Evolutionary conservation across 1,284 basidiomycete genomes (phyloP).

Genomic region (Malassezia caprae): DNA sequence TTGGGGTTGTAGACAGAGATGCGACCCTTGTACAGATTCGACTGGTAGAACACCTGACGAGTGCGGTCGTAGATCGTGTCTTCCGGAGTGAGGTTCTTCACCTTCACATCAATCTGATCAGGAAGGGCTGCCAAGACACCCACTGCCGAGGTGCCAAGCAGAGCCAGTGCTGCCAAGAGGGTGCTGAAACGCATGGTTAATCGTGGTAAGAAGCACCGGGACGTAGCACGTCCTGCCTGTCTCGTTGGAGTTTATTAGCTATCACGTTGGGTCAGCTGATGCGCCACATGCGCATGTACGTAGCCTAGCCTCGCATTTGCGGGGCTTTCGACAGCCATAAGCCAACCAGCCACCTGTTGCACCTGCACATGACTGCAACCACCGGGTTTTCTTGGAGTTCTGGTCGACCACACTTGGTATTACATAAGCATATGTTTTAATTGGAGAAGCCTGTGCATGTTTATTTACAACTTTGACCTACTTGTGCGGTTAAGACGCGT

Average conservation of each 20-base stretch:
- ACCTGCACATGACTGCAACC: background rate
- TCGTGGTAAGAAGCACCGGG: background rate
- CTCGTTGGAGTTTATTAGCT: background rate
- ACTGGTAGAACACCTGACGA: conserved; percentile 37
- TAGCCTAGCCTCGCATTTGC: background rate
- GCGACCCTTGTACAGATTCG: conserved; percentile 39
- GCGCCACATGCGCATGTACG: background rate
- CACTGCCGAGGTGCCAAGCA: background rate
- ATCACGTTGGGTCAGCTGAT: too few species aligned
- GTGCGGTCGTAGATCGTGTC: conserved; percentile 33
- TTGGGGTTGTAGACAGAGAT: conserved; percentile 27
- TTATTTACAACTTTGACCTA: background rate
- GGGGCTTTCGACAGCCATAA: background rate
- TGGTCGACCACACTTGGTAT: background rate
- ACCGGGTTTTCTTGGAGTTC: background rate
- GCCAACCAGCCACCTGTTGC: background rate
- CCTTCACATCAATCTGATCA: conserved; percentile 28
- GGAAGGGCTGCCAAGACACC: conserved; percentile 18
- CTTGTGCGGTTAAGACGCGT: background rate
- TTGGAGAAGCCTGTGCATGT: background rate
- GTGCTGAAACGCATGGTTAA: conserved; percentile 6
- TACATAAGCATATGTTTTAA: background rate
- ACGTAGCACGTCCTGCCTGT: background rate
- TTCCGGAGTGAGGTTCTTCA: conserved; percentile 39
- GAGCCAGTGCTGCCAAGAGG: background rate